Evolutionary conservation across 495 filamentous ascomycete genomes (phyloP), one percentile per base, ranked within the genome.

Genomic region (Neurospora hispaniola): DNA sequence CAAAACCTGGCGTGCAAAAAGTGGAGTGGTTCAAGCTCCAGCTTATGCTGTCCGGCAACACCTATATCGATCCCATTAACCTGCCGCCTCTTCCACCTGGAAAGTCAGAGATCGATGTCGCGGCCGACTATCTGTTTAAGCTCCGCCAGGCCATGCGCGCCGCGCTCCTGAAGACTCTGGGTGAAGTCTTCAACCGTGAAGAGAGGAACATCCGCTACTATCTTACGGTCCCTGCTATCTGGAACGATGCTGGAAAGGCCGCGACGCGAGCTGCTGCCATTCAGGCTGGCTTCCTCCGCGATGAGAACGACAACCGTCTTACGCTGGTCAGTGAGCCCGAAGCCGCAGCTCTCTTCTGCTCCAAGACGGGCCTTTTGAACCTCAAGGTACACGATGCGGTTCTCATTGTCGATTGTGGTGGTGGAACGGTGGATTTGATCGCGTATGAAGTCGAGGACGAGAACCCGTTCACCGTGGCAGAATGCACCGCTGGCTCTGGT

Each of bases 1-100:
- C 90, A 71, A 92, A 92, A 82, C 89, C 89, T 10, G 90, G 90
- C 73, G 90, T 92, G 73, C 90, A 92, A 77, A 92, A 92, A 82
- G 90, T 92, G 9, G 90, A 92, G 76, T 92, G 90, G 90, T 92
- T 92, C 85, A 92, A 92, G 83, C 86, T 92, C 31, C 90, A 92
- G 82, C 85, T 92, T 62, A 92, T 92, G 90, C 82, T 92, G 71
- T 91, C 89, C 27, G 90, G 90, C 72, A 92, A 92, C 83, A 92
- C 90, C 6, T 92, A 92, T 78, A 92, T 92, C 76, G 90, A 92
- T 76, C 90, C 90, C 70, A 92, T 92, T 81, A 92, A 92, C 85
- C 85, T 92, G 71, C 90, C 90, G 16, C 90, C 90, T 42, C 88
- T 92, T 69, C 90, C 90, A 20, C 90, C 90, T 20, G 90, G 90